phyloP scores from a whole-genome alignment of 2,329 filamentous ascomycete genomes.

The Fusarium mexicanum region DNA sequence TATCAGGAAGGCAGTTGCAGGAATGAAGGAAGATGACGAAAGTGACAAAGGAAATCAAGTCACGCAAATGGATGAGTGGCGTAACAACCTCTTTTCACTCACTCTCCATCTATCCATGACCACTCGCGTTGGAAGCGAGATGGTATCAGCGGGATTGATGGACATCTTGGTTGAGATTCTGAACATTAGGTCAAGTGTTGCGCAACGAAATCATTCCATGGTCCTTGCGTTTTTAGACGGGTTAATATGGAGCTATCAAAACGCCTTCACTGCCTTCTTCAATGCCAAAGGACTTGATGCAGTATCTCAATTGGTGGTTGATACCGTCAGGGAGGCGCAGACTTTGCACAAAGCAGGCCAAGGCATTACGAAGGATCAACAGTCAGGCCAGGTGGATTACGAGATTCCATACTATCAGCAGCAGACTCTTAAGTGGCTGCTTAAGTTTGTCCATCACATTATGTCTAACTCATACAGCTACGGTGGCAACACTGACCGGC shows the following conservation, averaged over 20 bases:
- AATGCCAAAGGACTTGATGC: slow-evolving; percentile 85
- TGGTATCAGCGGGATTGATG: slow-evolving; percentile 89
- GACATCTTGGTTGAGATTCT: slow-evolving; percentile 91
- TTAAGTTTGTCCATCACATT: slow-evolving; percentile 96
- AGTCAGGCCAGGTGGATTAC: slow-evolving; percentile 90
- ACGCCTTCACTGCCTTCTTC: slow-evolving; percentile 85
- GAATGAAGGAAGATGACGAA: slow-evolving; percentile 70
- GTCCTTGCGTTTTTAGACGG: slow-evolving; percentile 89
- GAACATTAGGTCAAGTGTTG: slow-evolving; percentile 81
- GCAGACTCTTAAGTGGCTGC: slow-evolving; percentile 89
- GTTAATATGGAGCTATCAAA: slow-evolving; percentile 84
- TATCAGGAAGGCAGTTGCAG: slow-evolving; percentile 87
- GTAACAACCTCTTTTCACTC: slow-evolving; percentile 87
- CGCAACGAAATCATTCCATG: slow-evolving; percentile 84
- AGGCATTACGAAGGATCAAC: slow-evolving; percentile 74
- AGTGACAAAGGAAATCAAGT: slow-evolving; percentile 67
- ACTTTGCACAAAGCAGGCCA: slow-evolving; percentile 72
- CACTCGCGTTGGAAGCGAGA: slow-evolving; percentile 79
- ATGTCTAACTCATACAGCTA: slow-evolving; percentile 79
- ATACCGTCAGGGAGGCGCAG: slow-evolving; percentile 78
- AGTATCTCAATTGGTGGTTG: slow-evolving; percentile 87
- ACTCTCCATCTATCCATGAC: slow-evolving; percentile 82
- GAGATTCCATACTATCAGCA: slow-evolving; percentile 93
- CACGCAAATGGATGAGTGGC: slow-evolving; percentile 85
- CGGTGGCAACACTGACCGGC: slow-evolving; percentile 85